Percentiles rank a stretch among this genome's conserved stretches.
Evolutionary conservation across 306 rosid species (phyloP).

Genomic region (Cicer bijugum): DNA sequence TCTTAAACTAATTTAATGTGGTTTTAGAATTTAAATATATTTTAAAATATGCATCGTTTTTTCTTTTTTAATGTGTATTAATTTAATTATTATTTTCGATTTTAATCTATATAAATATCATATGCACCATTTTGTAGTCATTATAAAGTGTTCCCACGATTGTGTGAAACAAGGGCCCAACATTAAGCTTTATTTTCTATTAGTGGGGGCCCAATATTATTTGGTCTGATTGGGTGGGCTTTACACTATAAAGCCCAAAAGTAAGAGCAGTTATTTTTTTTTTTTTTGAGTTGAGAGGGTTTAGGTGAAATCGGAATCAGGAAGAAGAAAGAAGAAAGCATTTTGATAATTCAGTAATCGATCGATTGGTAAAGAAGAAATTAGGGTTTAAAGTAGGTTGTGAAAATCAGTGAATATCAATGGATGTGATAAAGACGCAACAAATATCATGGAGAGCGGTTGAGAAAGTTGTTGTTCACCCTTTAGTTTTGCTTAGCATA

Average conservation of each 20-base stretch:
- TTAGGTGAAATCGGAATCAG: conserved; percentile 31
- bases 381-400: neutral
- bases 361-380: neutral
- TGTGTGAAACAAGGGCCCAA: too few species aligned
- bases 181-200: too few species aligned
- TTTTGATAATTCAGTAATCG: neutral
- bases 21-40: too few species aligned
- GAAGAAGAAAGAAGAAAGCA: neutral
- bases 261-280: neutral
- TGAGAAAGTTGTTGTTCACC: conserved; percentile 89
- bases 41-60: too few species aligned
- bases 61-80: too few species aligned
- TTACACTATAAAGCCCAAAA: neutral
- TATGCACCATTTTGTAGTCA: too few species aligned
- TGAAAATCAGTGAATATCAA: conserved; percentile 1
- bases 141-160: too few species aligned
- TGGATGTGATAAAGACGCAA: conserved; percentile 91
- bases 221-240: neutral
- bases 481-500: conserved; percentile 86
- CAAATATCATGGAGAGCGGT: conserved; percentile 68
- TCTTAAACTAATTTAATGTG: too few species aligned
- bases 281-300: neutral
- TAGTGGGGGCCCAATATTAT: neutral
- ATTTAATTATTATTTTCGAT: too few species aligned
- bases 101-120: too few species aligned